Evolutionary conservation across 768 basidiomycete genomes (phyloP), one percentile per base, ranked within the genome.

Genomic region (Porphyrellus cyaneotinctus): DNA sequence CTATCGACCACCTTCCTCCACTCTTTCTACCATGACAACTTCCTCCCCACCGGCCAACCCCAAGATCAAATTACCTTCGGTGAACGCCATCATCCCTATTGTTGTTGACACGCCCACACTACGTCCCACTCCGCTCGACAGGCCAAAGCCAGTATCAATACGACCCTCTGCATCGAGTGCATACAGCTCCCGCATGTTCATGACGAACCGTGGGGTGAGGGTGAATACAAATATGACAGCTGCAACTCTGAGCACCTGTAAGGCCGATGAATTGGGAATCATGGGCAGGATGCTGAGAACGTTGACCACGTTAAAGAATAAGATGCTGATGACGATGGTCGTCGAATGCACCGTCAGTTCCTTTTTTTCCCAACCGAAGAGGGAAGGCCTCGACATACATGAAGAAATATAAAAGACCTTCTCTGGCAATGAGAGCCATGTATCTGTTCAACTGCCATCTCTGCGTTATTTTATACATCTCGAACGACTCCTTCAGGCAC

Each of bases 181-280:
- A 17, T 37, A 38, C 14, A 44, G 23, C 30, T 44, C 43, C 18
- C 43, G 43, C 20, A 44, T 7, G 15, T 44, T 44, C 30, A 44
- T 17, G 35, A 44, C 43, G 43, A 44, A 51, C 35, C 50, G 50
- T 18, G 50, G 43, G 5, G 28, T 44, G 43, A 51, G 33, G 26
- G 50, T 51, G 33, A 37, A 51, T 1, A 44, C 6, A 5, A 33
- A 41, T 1, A 51, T 20, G 20, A 37, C 37, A 18, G 26, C 14
- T 4, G 36, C 50, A 22, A 3, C 41, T 14, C 28, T 20, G 32
- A 44, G 43, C 10, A 49, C 38, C 2, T 14, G 20, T 24, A 38
- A 15, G 12, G 7, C 6, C 50, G 6, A 51, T 17, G 43, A 35
- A 4, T 1, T 2, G 26, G 50, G 50, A 18, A 46, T 46, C 12